These are phyloP conservation scores for Gardenia jasminoides DNA, from an alignment of 257 asterid genomes.

Conservation along the genomic window DNA sequence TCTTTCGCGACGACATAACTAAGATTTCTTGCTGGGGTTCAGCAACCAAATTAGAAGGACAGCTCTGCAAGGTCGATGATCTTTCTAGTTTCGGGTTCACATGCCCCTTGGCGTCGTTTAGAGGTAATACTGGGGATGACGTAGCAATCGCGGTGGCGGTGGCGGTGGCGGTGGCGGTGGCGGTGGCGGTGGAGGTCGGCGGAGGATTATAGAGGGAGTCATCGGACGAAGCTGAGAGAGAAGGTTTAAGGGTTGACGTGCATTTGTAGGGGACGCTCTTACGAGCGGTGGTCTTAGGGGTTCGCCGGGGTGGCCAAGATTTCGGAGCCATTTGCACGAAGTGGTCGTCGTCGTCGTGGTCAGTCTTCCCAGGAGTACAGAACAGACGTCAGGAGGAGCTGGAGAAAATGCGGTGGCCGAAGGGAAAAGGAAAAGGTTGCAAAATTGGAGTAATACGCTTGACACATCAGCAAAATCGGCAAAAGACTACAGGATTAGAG, in stretches of 20 bases:
- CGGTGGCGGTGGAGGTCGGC: not conserved
- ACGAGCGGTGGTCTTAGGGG: constrained; percentile 20
- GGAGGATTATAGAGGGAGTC: not conserved
- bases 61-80: not conserved
- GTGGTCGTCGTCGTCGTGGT: too few species aligned
- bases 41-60: not conserved
- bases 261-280: constrained; percentile 14
- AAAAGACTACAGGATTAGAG: too few species aligned
- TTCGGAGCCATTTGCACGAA: constrained; percentile 35
- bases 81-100: not conserved
- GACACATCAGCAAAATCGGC: too few species aligned
- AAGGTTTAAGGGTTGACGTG: constrained; percentile 6
- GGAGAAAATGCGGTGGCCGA: too few species aligned
- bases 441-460: too few species aligned
- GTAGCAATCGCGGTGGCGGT: not conserved
- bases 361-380: not conserved
- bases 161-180: constrained; percentile 2
- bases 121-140: not conserved
- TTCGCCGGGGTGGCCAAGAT: constrained; percentile 22
- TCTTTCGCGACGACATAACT: not conserved
- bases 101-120: not conserved
- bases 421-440: too few species aligned
- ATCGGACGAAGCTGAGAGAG: constrained; percentile 4
- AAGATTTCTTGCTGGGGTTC: not conserved
- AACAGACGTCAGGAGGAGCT: too few species aligned